These are phyloP conservation scores for Copromyces sp. DNA, from an alignment of 495 filamentous ascomycete genomes.

Conservation along the genomic window DNA sequence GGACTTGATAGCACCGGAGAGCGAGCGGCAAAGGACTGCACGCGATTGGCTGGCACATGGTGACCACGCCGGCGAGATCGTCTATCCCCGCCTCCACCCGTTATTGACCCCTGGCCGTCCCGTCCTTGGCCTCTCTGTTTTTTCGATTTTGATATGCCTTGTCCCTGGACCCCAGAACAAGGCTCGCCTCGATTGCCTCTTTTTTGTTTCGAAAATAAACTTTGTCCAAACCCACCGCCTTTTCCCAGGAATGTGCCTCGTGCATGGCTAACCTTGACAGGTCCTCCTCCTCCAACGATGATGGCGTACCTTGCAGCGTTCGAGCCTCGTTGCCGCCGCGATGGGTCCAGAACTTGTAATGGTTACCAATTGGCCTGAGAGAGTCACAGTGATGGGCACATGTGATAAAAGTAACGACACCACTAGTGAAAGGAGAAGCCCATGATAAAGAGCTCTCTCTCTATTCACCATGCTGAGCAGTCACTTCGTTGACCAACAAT, in stretches of 20 bases:
- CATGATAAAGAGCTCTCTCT: neutral
- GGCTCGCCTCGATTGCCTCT: neutral
- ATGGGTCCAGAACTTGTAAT: neutral
- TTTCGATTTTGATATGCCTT: neutral
- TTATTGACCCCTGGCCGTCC: neutral
- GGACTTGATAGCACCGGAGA: conserved; percentile 2
- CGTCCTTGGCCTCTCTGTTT: neutral
- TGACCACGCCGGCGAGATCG: neutral
- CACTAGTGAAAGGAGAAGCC: neutral
- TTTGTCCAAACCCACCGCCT: neutral
- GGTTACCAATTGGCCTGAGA: neutral
- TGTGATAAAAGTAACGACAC: neutral
- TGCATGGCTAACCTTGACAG: neutral
- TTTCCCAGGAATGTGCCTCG: neutral
- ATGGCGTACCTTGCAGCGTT: neutral
- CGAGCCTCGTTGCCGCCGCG: neutral
- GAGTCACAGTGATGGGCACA: neutral
- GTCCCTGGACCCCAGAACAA: neutral
- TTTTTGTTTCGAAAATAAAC: neutral
- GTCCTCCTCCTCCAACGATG: neutral
- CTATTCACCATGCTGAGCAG: neutral
- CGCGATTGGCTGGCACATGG: conserved; percentile 17
- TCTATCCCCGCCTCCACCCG: neutral
- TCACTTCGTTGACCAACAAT: neutral
- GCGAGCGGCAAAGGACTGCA: conserved; percentile 17